These are phyloP conservation scores for Saprolegnia parasitica DNA, from an alignment of 352 stramenopile species.

Conservation along the genomic window DNA sequence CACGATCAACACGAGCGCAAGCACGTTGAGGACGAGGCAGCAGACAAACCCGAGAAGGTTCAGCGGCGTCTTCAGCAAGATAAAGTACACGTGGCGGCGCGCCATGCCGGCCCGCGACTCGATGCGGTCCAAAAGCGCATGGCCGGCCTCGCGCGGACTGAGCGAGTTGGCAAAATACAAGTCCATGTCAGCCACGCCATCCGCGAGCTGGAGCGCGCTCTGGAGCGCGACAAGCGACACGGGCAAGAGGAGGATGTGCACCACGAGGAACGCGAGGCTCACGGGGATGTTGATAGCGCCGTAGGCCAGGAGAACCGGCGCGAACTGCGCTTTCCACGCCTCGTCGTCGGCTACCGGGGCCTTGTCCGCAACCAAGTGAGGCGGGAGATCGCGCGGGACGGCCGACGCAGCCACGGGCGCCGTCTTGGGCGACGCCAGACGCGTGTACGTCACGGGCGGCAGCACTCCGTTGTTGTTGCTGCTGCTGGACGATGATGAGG, in stretches of 20 bases:
- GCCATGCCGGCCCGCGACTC: not conserved
- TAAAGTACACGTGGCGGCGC: constrained; percentile 62
- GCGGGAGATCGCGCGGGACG: not conserved
- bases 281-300: constrained; percentile 38
- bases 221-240: constrained; percentile 44
- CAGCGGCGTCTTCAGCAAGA: constrained; percentile 30
- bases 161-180: constrained; percentile 58
- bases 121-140: constrained; percentile 9
- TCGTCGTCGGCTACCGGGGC: not conserved
- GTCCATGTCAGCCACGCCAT: constrained; percentile 71
- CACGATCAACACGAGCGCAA: constrained; percentile 54
- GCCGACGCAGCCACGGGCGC: not conserved
- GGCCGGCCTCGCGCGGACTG: constrained; percentile 15
- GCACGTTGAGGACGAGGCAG: constrained; percentile 9
- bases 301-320: not conserved
- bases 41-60: constrained; percentile 42
- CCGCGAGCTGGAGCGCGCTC: constrained; percentile 36
- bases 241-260: constrained; percentile 55
- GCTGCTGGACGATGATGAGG: not conserved
- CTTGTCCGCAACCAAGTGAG: not conserved
- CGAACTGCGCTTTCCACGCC: constrained; percentile 26
- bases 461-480: not conserved
- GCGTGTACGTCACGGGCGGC: constrained; percentile 8
- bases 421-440: constrained; percentile 4
- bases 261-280: constrained; percentile 47